Percentiles rank a stretch among this genome's conserved stretches.
Evolutionary conservation across 169 alveolate species (phyloP).

Genomic region (Cryptosporidium andersoni): DNA sequence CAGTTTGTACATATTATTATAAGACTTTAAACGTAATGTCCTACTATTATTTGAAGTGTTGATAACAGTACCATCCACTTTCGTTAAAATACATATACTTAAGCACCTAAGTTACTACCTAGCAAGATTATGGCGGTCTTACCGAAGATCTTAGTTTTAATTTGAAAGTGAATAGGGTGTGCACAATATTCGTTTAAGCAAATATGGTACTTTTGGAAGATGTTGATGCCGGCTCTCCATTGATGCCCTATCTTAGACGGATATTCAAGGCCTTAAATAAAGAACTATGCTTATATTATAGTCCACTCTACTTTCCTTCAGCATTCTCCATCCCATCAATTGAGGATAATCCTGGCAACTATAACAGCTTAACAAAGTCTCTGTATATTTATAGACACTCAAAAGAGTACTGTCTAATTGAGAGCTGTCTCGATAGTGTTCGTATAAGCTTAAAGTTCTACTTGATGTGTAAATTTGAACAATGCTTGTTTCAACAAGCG

Average conservation of each 20-base stretch:
- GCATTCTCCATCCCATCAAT: slow-evolving; percentile 42
- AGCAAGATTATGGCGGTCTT: no score
- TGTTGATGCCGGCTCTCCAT: slow-evolving; percentile 55
- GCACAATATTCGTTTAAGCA: slow-evolving; percentile 8
- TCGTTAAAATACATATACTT: no score
- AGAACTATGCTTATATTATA: slow-evolving; percentile 31
- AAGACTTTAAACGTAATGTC: no score
- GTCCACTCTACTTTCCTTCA: slow-evolving; percentile 28
- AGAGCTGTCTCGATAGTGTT: slow-evolving; percentile 60
- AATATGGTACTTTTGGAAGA: slow-evolving; percentile 44
- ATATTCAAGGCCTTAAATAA: slow-evolving; percentile 36
- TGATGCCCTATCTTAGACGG: slow-evolving; percentile 56
- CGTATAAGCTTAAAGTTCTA: slow-evolving; percentile 45
- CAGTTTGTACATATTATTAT: no score
- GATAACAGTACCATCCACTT: no score
- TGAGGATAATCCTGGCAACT: slow-evolving; percentile 19
- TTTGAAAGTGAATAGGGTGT: no score
- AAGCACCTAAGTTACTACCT: no score
- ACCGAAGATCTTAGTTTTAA: no score
- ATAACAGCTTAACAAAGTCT: slow-evolving; percentile 20
- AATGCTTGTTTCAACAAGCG: slow-evolving; percentile 27
- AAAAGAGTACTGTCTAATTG: slow-evolving; percentile 51
- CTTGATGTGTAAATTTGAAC: slow-evolving; percentile 57
- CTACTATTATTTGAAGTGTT: no score
- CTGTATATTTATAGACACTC: slow-evolving; percentile 53